Evolutionary conservation across 768 basidiomycete genomes (phyloP).

Genomic region (Calocera cornea): DNA sequence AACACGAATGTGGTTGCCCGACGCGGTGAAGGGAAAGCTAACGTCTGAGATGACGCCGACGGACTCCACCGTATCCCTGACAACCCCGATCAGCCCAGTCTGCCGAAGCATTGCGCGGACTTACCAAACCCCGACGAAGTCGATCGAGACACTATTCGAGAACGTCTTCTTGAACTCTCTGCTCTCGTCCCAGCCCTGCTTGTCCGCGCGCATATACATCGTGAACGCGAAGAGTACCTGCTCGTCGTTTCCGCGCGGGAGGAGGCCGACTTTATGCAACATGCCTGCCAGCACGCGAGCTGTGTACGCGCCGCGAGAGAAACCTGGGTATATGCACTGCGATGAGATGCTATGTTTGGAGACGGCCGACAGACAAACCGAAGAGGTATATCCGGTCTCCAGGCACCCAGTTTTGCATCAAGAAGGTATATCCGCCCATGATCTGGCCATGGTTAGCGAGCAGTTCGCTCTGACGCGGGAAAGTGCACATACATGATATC

Average conservation of each 20-base stretch:
- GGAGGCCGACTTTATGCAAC: slow-evolving; percentile 20
- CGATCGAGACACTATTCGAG: slow-evolving; percentile 13
- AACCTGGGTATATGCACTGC: slow-evolving; percentile 15
- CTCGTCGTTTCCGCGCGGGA: slow-evolving; percentile 17
- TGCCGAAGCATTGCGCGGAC: background rate
- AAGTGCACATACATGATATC: slow-evolving; percentile 11
- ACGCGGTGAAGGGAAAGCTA: slow-evolving; percentile 16
- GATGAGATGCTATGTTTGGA: background rate
- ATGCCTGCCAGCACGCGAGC: slow-evolving; percentile 23
- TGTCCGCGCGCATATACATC: slow-evolving; percentile 11
- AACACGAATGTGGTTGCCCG: slow-evolving; percentile 12
- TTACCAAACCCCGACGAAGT: slow-evolving; percentile 19
- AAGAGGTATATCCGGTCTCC: slow-evolving; percentile 34
- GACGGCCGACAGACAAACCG: slow-evolving; percentile 5
- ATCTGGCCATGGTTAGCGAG: slow-evolving; percentile 6
- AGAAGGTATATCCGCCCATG: slow-evolving; percentile 52
- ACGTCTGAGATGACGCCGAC: slow-evolving; percentile 16
- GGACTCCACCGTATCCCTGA: slow-evolving; percentile 17
- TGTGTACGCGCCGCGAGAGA: slow-evolving; percentile 24
- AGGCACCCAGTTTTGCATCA: slow-evolving; percentile 60
- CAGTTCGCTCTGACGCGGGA: background rate
- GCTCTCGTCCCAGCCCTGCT: slow-evolving; percentile 7
- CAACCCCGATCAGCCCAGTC: background rate
- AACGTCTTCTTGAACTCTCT: slow-evolving; percentile 17
- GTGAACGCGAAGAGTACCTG: slow-evolving; percentile 15